Conservation (phyloP, 768 basidiomycete species). For the Fistulinella prunicolor region DNA sequence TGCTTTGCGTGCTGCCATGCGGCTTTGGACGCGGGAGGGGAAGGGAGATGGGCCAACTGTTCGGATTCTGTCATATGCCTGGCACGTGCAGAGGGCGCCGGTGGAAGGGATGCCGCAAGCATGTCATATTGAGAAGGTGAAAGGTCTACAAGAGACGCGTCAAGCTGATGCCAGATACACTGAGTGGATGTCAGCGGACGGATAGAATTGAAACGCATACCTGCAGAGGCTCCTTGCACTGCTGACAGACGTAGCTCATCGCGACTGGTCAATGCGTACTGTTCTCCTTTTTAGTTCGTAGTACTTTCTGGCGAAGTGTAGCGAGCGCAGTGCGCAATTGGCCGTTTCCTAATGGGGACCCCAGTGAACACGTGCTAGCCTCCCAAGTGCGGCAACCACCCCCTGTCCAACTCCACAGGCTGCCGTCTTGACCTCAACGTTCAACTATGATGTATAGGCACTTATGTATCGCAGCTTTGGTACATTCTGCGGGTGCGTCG, state of each 20-base stretch:
- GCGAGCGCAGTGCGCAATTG: too few species aligned
- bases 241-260: constrained; percentile 69
- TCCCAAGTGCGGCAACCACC: not conserved
- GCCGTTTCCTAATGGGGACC: too few species aligned
- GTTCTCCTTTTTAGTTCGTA: too few species aligned
- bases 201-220: constrained; percentile 33
- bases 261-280: too few species aligned
- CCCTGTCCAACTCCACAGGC: not conserved
- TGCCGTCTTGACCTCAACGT: too few species aligned
- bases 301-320: too few species aligned
- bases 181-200: constrained; percentile 10
- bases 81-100: constrained; percentile 43
- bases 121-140: constrained; percentile 86
- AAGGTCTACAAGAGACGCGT: constrained; percentile 87
- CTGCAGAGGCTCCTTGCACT: constrained; percentile 90
- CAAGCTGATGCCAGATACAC: constrained; percentile 47
- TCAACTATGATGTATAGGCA: too few species aligned
- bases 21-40: constrained; percentile 51
- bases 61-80: constrained; percentile 40
- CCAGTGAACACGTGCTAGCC: too few species aligned
- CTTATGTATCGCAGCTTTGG: too few species aligned
- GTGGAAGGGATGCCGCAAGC: constrained; percentile 68
- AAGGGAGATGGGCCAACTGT: constrained; percentile 46
- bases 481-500: too few species aligned
- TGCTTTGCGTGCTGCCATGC: constrained; percentile 62